A percentile compares a stretch with the other conserved stretches of the same genome.
Evolutionary conservation across 2,329 filamentous ascomycete species (phyloP).

Genomic region (Phoma sp.): DNA sequence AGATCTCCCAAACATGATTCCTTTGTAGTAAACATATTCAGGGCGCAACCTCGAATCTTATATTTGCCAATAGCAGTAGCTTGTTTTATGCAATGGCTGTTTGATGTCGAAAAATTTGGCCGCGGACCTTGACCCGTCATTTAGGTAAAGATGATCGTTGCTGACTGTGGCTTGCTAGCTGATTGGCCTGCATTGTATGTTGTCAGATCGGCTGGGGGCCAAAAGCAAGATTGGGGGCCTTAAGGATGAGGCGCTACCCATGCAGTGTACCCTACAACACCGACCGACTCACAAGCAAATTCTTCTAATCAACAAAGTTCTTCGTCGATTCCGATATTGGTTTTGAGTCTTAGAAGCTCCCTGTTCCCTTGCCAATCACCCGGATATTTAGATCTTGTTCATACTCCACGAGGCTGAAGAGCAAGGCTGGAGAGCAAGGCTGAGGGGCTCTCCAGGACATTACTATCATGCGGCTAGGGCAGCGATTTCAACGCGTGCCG

Average conservation of each 20-base stretch:
- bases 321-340: neutral
- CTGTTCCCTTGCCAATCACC: too few species aligned
- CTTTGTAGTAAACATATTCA: too few species aligned
- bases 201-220: slow-evolving; percentile 1
- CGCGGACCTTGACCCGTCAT: too few species aligned
- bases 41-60: too few species aligned
- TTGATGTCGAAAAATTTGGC: too few species aligned
- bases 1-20: too few species aligned
- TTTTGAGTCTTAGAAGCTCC: too few species aligned
- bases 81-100: too few species aligned
- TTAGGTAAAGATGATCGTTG: neutral
- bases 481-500: slow-evolving; percentile 15
- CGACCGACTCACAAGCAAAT: neutral
- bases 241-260: neutral
- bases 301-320: neutral
- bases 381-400: too few species aligned
- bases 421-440: neutral
- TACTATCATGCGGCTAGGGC: slow-evolving; percentile 7
- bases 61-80: too few species aligned
- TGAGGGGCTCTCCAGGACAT: neutral
- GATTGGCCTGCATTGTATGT: neutral
- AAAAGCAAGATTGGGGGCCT: neutral
- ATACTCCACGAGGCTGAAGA: too few species aligned
- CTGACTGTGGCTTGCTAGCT: neutral
- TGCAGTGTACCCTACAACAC: neutral